Evolutionary conservation across 176 grass and related monocot species (phyloP).

Genomic region (Aegilops bicornis): DNA sequence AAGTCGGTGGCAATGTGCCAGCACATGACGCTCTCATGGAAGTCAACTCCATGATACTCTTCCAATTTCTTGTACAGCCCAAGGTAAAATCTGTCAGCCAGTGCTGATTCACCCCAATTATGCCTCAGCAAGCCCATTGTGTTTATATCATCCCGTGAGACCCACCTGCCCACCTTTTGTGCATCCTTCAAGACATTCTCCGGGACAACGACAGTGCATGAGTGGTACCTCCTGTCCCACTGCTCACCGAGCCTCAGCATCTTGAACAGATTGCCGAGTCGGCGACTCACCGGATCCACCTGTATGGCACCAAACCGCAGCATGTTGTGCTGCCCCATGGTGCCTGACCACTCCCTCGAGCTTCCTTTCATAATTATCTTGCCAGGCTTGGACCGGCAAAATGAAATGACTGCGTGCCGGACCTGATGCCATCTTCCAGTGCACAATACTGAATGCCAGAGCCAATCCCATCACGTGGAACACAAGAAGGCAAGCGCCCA

Average conservation of each 20-base stretch:
- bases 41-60: neutral
- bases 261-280: neutral
- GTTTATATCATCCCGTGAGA: neutral
- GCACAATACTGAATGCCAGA: neutral
- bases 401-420: neutral
- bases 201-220: neutral
- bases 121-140: constrained; percentile 1
- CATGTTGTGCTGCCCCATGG: constrained; percentile 15
- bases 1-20: constrained; percentile 22
- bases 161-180: neutral
- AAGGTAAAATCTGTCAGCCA: neutral
- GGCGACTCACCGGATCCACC: neutral
- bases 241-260: neutral
- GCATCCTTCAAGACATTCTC: neutral
- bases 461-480: neutral
- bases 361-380: neutral
- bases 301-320: neutral
- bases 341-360: constrained; percentile 1
- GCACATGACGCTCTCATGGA: constrained; percentile 16
- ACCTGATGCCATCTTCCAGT: neutral
- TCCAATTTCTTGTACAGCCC: too few species aligned
- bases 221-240: neutral
- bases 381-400: neutral
- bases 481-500: neutral
- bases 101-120: neutral